phyloP scores from a whole-genome alignment of 371 early-diverging fungal species.

The Mucor indicus region DNA sequence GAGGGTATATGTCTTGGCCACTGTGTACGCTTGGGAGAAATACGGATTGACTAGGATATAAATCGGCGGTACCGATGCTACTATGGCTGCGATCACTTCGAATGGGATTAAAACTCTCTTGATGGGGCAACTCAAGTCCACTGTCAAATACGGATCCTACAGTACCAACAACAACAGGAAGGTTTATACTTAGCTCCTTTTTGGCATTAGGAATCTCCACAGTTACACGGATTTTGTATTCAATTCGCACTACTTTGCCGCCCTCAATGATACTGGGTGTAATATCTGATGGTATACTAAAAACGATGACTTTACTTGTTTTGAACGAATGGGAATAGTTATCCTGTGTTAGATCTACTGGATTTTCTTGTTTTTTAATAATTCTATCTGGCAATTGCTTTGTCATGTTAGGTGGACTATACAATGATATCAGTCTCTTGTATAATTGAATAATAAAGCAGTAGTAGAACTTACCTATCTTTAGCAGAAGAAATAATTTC shows the following conservation, averaged over 20 bases:
- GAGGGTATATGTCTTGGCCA: no score
- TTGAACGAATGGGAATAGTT: neutral
- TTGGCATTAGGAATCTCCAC: neutral
- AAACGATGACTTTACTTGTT: neutral
- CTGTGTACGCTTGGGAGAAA: no score
- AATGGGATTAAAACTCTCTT: neutral
- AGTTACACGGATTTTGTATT: conserved; percentile 13
- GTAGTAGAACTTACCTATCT: conserved; percentile 1
- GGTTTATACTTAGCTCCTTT: conserved; percentile 2
- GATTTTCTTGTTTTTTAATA: neutral
- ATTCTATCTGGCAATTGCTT: conserved; percentile 8
- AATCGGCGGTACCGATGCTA: no score
- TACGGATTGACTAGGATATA: neutral
- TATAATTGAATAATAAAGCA: neutral
- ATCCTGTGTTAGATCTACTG: neutral
- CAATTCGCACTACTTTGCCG: conserved; percentile 6
- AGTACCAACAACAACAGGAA: conserved; percentile 9
- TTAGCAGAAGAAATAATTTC: conserved; percentile 6
- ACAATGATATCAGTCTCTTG: no score
- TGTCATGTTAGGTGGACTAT: conserved; percentile 10
- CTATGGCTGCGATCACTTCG: neutral
- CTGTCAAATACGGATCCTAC: neutral
- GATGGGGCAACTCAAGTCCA: neutral
- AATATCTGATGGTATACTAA: conserved; percentile 1
- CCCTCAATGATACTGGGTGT: conserved; percentile 6